Base-by-base conservation (phyloP, 2,329 filamentous ascomycete genomes). In the Acrocalymma vagum region DNA sequence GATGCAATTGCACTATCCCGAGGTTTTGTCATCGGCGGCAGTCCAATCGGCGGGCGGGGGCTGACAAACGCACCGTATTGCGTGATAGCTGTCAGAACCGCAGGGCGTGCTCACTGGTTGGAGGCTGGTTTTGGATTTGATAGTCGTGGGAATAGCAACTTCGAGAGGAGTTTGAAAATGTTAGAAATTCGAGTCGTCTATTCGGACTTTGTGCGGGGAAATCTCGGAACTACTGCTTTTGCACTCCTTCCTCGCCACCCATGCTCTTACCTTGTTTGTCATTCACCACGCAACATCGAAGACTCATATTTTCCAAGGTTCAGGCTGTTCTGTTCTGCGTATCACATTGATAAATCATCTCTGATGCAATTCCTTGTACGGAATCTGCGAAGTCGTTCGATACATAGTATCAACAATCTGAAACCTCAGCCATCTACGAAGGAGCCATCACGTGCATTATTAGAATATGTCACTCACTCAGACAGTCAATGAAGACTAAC, bases 1-100 rank as follows among this genome's bases (percentile, higher is more conserved):
- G 62, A 65, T 62, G 59, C 55, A 61, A 67, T 67, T 37, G 40
- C 45, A 27, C 45, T 62, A 64, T 62, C 57, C 54, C 48, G 55
- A 55, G 49, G 51, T n/a, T n/a, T 65, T 65, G 60, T 27, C 60
- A 63, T 65, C 60, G 16, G 22, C 5, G 8, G 23, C 9, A 38
- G 25, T 27, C 53, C 54, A 58, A 61, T 58, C 33, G 53, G 11
- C 33, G 14, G 9, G 1, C 3, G 10, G 23, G 14, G 23, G 58
- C 56, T 62, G 53, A 66, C 62, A 61, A 63, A 60, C 60, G 40
- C 25, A 9, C 6, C 5, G 3, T 5, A 65, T 66, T 58, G 48
- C 58, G 58, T 62, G 57, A 50, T 56, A 10, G 17, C 17, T 21
- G 10, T 16, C 1, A 43, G 21, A 14, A 29, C 31, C 9, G 17